These are phyloP conservation scores for Xylaria multiplex DNA, from an alignment of 2,329 filamentous ascomycete species.

Conservation along the genomic window DNA sequence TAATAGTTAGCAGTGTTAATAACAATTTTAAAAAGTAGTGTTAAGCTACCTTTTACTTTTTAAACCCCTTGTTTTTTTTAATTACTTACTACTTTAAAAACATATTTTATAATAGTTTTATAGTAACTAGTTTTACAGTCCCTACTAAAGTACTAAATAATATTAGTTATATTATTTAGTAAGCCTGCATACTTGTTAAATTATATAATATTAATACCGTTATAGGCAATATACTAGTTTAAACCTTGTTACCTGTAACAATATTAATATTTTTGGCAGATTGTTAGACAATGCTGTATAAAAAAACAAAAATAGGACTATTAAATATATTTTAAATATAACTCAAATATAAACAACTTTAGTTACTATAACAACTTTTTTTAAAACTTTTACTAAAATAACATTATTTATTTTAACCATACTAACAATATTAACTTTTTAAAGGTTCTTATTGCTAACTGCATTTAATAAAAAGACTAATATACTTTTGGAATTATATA, in stretches of 20 bases:
- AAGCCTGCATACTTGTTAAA: background rate
- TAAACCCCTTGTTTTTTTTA: slow-evolving; percentile 1
- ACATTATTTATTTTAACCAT: background rate
- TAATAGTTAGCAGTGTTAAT: slow-evolving; percentile 10
- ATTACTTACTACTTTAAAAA: slow-evolving; percentile 12
- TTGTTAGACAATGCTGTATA: background rate
- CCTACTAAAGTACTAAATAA: background rate
- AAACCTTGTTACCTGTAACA: slow-evolving; percentile 8
- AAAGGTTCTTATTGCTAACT: slow-evolving; percentile 1
- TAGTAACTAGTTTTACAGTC: slow-evolving; percentile 1
- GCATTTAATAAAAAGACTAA: background rate
- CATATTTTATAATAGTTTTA: slow-evolving; percentile 11
- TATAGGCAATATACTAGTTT: slow-evolving; percentile 4
- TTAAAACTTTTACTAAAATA: slow-evolving; percentile 9
- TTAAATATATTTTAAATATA: slow-evolving; percentile 16
- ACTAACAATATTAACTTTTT: slow-evolving; percentile 12
- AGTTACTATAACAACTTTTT: slow-evolving; percentile 8
- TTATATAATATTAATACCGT: slow-evolving; percentile 11
- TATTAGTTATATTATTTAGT: slow-evolving; percentile 18
- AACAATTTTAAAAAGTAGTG: slow-evolving; percentile 8
- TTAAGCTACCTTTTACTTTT: slow-evolving; percentile 11
- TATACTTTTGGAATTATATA: background rate
- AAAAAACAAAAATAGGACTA: slow-evolving; percentile 6
- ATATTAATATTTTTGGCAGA: slow-evolving; percentile 4
- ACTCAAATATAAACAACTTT: slow-evolving; percentile 9